A percentile compares a stretch with the other conserved stretches of the same genome.
Evolutionary conservation across 2,329 filamentous ascomycete species (phyloP).

Genomic region (Alternaria incomplexa): DNA sequence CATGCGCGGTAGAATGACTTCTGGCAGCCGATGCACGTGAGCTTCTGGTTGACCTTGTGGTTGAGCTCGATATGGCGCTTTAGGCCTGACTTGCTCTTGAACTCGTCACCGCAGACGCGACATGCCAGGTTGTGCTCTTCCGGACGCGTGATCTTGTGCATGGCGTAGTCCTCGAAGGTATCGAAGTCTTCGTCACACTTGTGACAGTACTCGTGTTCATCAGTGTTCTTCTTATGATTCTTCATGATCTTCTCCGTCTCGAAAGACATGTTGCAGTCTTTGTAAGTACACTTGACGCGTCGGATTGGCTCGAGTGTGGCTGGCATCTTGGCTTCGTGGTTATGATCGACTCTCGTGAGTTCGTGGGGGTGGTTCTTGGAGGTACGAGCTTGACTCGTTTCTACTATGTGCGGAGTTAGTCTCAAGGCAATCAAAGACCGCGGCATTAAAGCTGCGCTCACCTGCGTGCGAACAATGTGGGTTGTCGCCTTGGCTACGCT

Average conservation of each 20-base stretch:
- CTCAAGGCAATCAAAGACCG: background rate
- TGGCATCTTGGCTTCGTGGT: constrained; percentile 26
- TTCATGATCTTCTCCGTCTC: constrained; percentile 54
- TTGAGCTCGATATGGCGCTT: constrained; percentile 58
- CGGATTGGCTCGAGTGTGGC: constrained; percentile 27
- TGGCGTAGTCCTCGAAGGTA: constrained; percentile 51
- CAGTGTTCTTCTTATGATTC: constrained; percentile 56
- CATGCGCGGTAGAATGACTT: constrained; percentile 56
- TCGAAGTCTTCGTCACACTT: constrained; percentile 55
- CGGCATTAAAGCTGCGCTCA: background rate
- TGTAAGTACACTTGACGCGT: constrained; percentile 52
- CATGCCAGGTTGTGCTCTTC: constrained; percentile 59
- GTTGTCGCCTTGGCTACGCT: background rate
- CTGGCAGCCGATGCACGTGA: constrained; percentile 61
- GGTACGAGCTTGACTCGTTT: background rate
- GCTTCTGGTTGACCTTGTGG: constrained; percentile 57
- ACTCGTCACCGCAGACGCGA: constrained; percentile 63
- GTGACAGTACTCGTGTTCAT: constrained; percentile 55
- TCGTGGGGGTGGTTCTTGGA: background rate
- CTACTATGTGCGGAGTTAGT: background rate
- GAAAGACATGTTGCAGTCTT: constrained; percentile 56
- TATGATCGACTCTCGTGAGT: background rate
- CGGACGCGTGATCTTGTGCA: constrained; percentile 54
- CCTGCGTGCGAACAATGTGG: background rate
- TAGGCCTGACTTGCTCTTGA: constrained; percentile 59